phyloP scores from a whole-genome alignment of 257 asterid species.

The Solanum etuberosum region DNA sequence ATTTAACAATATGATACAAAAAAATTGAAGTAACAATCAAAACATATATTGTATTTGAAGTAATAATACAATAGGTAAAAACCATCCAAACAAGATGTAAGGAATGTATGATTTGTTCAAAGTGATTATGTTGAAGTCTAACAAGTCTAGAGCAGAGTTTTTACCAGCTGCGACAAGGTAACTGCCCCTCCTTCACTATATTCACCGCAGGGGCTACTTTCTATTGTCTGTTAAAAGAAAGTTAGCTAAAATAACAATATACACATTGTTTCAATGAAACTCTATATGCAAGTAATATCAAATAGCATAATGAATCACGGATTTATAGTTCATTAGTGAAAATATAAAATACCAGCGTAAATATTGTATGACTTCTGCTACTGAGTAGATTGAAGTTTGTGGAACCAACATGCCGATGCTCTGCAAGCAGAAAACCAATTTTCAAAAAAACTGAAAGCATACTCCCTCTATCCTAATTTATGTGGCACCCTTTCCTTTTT shows the following conservation, averaged over 20 bases:
- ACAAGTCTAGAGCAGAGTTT: slow-evolving; percentile 5
- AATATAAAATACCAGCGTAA: slow-evolving; percentile 64
- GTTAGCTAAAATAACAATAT: background rate
- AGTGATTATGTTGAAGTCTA: background rate
- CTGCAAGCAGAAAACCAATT: slow-evolving; percentile 35
- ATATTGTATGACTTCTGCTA: slow-evolving; percentile 99
- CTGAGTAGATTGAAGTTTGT: slow-evolving; percentile 94
- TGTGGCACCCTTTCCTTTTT: background rate
- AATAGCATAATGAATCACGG: background rate
- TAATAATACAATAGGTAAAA: background rate
- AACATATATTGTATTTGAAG: background rate
- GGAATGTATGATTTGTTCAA: background rate
- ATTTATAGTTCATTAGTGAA: background rate
- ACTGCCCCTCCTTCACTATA: slow-evolving; percentile 84
- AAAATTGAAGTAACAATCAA: background rate
- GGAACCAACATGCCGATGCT: slow-evolving; percentile 99
- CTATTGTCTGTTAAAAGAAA: slow-evolving; percentile 66
- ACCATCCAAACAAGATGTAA: background rate
- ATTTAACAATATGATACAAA: background rate
- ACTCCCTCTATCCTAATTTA: background rate
- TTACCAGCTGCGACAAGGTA: slow-evolving; percentile 89
- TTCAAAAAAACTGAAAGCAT: slow-evolving; percentile 5
- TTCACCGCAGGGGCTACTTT: slow-evolving; percentile 95
- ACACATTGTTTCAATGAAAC: background rate
- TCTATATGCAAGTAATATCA: background rate